Evolutionary conservation across 306 rosid species (phyloP).

Genomic region (Prunus mume): DNA sequence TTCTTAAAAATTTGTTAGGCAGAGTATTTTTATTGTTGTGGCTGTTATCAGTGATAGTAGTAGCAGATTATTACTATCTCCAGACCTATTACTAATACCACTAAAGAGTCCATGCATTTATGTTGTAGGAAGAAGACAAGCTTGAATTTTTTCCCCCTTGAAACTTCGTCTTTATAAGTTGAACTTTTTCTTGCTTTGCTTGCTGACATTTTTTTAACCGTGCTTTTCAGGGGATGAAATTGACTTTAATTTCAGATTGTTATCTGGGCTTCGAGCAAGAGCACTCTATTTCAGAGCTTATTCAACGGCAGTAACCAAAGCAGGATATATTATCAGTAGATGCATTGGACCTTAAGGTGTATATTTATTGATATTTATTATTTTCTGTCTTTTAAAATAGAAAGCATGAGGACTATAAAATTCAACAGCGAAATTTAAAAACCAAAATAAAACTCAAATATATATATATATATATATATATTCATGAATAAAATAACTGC

Average conservation of each 20-base stretch:
- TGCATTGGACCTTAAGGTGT: background rate
- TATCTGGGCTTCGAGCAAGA: constrained; percentile 86
- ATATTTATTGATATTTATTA: background rate
- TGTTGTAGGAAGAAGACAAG: too few relatives aligned
- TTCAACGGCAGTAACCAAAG: background rate
- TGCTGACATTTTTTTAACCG: background rate
- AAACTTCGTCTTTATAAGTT: background rate
- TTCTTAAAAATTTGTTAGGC: too few relatives aligned
- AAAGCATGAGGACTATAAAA: constrained; percentile 28
- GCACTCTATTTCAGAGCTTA: constrained; percentile 48
- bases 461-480: too few relatives aligned
- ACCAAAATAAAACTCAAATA: too few relatives aligned
- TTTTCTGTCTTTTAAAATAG: background rate
- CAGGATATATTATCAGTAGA: background rate
- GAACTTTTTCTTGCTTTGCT: background rate
- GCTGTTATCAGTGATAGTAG: too few relatives aligned
- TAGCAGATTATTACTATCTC: too few relatives aligned
- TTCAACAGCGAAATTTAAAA: too few relatives aligned
- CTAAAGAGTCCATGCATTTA: too few relatives aligned
- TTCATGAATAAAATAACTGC: too few relatives aligned
- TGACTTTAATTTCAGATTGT: constrained; percentile 83
- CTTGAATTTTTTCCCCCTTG: background rate
- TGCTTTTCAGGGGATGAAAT: constrained; percentile 60
- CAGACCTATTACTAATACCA: too few relatives aligned
- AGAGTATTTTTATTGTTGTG: too few relatives aligned